phyloP scores from a whole-genome alignment of 148 eudicot genomes.

The Nepenthes mirabilis region DNA sequence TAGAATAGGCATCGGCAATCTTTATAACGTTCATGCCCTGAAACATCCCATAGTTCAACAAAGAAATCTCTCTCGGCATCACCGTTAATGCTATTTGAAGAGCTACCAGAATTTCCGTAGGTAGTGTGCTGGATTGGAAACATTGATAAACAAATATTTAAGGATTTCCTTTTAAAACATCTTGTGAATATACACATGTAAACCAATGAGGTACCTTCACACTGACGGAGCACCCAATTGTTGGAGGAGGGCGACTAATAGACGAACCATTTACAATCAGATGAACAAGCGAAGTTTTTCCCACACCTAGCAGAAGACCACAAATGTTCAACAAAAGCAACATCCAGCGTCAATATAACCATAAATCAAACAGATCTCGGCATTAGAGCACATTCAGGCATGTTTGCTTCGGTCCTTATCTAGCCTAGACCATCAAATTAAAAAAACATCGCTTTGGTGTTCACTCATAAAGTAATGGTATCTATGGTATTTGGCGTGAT shows the following conservation, averaged over 20 bases:
- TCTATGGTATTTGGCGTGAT: too few species aligned
- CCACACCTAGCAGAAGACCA: slow-evolving; percentile 43
- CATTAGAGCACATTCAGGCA: background rate
- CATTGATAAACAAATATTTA: slow-evolving; percentile 2
- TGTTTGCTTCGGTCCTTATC: background rate
- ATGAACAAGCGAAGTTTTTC: slow-evolving; percentile 60
- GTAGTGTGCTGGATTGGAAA: slow-evolving; percentile 53
- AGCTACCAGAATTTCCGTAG: slow-evolving; percentile 67
- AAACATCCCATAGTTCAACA: slow-evolving; percentile 88
- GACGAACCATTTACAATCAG: slow-evolving; percentile 46
- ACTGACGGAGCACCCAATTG: slow-evolving; percentile 52
- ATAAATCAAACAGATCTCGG: background rate
- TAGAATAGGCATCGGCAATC: slow-evolving; percentile 90
- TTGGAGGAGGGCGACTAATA: slow-evolving; percentile 40
- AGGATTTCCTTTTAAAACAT: background rate
- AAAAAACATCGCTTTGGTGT: too few species aligned
- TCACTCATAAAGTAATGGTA: too few species aligned
- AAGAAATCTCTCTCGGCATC: slow-evolving; percentile 81
- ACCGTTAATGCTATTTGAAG: slow-evolving; percentile 72
- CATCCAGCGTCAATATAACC: background rate
- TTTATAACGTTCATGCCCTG: slow-evolving; percentile 93
- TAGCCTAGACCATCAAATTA: too few species aligned
- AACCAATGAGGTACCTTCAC: slow-evolving; percentile 33
- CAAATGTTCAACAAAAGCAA: background rate
- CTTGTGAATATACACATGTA: background rate